phyloP scores from a whole-genome alignment of 2,329 filamentous ascomycete species.

The Colletotrichum endophyticum region DNA sequence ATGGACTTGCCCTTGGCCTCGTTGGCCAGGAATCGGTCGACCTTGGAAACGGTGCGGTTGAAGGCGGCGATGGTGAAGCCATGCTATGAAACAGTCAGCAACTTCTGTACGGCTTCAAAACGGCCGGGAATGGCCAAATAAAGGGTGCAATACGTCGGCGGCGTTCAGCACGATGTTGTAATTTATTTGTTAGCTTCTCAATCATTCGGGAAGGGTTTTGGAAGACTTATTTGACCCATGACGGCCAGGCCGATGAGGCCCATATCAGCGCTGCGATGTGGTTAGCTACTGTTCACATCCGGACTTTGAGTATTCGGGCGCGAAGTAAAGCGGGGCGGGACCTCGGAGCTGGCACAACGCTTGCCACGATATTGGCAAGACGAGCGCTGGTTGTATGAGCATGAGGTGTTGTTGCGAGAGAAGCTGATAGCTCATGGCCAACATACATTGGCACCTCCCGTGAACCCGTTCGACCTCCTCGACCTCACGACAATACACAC shows the following conservation, averaged over 20 bases:
- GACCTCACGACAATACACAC: conserved; percentile 3
- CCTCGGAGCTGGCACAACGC: conserved; percentile 40
- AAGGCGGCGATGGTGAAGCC: conserved; percentile 97
- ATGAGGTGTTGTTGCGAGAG: neutral
- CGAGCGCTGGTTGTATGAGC: conserved; percentile 62
- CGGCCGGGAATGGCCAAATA: neutral
- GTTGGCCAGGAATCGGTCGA: conserved; percentile 91
- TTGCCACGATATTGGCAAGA: conserved; percentile 64
- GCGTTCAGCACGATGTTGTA: conserved; percentile 91
- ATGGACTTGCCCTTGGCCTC: conserved; percentile 96
- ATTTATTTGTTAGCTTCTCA: conserved; percentile 47
- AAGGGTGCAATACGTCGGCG: conserved; percentile 58
- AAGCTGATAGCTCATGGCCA: neutral
- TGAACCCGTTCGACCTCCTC: neutral
- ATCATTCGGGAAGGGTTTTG: too few species aligned
- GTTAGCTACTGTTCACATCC: conserved; percentile 52
- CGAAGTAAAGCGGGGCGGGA: conserved; percentile 32
- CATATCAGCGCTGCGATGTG: conserved; percentile 77
- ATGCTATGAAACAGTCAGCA: conserved; percentile 42
- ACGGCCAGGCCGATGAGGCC: conserved; percentile 92
- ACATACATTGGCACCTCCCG: neutral
- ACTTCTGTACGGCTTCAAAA: neutral
- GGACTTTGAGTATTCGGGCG: conserved; percentile 4
- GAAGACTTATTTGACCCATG: too few species aligned
- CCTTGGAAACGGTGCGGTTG: conserved; percentile 99